Conservation (phyloP, 495 filamentous ascomycete species). For the Xylaria grammica region DNA sequence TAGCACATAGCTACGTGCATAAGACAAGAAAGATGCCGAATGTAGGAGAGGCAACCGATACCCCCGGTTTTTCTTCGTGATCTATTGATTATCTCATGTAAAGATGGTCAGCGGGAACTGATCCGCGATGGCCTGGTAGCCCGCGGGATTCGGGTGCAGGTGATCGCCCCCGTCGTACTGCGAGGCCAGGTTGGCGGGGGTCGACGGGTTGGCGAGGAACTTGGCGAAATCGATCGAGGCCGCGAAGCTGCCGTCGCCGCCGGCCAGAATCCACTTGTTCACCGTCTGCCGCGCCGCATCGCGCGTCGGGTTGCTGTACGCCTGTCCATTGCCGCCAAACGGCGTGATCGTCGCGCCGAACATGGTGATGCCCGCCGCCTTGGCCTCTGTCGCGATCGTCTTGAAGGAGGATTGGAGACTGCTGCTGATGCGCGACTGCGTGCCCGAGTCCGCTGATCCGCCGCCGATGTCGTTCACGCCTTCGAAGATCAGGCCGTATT, state of each 20-base stretch:
- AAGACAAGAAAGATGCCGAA: neutral
- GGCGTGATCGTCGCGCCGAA: slow-evolving; percentile 74
- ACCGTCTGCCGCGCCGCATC: slow-evolving; percentile 63
- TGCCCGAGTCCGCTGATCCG: slow-evolving; percentile 48
- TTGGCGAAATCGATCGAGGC: slow-evolving; percentile 68
- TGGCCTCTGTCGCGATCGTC: slow-evolving; percentile 63
- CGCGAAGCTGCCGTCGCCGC: slow-evolving; percentile 59
- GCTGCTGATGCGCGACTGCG: slow-evolving; percentile 57
- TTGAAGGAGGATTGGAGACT: slow-evolving; percentile 61
- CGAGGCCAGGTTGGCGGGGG: slow-evolving; percentile 48
- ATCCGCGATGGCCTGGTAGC: slow-evolving; percentile 67
- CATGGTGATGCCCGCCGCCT: slow-evolving; percentile 58
- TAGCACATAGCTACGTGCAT: too few relatives aligned
- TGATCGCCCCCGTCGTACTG: slow-evolving; percentile 71
- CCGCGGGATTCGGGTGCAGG: slow-evolving; percentile 71
- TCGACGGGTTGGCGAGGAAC: slow-evolving; percentile 57
- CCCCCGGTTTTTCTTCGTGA: neutral
- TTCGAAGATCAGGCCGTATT: slow-evolving; percentile 72
- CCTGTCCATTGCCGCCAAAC: slow-evolving; percentile 56
- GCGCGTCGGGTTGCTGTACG: slow-evolving; percentile 60
- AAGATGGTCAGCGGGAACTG: slow-evolving; percentile 65
- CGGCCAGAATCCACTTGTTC: slow-evolving; percentile 66
- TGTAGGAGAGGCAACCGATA: too few relatives aligned
- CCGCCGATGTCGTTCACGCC: slow-evolving; percentile 74
- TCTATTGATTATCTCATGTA: slow-evolving; percentile 8